Percentiles rank a stretch among this genome's conserved stretches.
These are phyloP conservation scores for Kwoniella bestiolae DNA, from an alignment of 768 basidiomycete species.

Conservation along the genomic window DNA sequence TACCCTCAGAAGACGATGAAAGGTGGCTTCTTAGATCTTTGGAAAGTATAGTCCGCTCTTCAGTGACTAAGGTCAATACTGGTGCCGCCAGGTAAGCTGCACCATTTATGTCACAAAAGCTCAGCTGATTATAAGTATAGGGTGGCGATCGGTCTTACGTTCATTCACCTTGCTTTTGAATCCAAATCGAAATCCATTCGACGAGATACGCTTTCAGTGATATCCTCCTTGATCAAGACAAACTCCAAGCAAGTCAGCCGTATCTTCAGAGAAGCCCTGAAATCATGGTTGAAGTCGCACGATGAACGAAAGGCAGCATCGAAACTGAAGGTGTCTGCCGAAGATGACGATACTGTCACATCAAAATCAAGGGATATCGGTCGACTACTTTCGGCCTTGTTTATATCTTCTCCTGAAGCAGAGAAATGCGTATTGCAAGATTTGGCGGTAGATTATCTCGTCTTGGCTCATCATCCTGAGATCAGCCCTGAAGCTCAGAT, in stretches of 20 bases:
- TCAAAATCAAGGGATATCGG: conserved; percentile 60
- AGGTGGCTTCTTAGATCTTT: conserved; percentile 74
- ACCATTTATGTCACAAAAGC: not conserved
- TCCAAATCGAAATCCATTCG: conserved; percentile 65
- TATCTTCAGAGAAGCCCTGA: conserved; percentile 68
- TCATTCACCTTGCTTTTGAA: conserved; percentile 72
- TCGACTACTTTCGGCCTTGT: conserved; percentile 36
- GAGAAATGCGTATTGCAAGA: conserved; percentile 55
- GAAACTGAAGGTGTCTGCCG: conserved; percentile 53
- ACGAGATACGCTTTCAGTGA: conserved; percentile 60
- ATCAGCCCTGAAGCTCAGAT: conserved; percentile 62
- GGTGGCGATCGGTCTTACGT: conserved; percentile 67
- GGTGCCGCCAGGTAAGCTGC: conserved; percentile 29
- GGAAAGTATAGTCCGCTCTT: conserved; percentile 58
- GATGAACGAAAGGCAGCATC: conserved; percentile 42
- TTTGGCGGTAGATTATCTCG: conserved; percentile 63
- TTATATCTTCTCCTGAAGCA: conserved; percentile 11
- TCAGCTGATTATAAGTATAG: conserved; percentile 57
- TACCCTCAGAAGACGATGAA: conserved; percentile 67
- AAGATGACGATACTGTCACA: conserved; percentile 60
- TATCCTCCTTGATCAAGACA: conserved; percentile 59
- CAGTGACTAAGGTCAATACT: conserved; percentile 27
- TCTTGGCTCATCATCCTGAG: conserved; percentile 74
- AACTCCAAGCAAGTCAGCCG: conserved; percentile 63
- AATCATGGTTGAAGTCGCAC: conserved; percentile 47